Base-by-base conservation (phyloP, 1,284 basidiomycete genomes). In the Meripilus lineatus region DNA sequence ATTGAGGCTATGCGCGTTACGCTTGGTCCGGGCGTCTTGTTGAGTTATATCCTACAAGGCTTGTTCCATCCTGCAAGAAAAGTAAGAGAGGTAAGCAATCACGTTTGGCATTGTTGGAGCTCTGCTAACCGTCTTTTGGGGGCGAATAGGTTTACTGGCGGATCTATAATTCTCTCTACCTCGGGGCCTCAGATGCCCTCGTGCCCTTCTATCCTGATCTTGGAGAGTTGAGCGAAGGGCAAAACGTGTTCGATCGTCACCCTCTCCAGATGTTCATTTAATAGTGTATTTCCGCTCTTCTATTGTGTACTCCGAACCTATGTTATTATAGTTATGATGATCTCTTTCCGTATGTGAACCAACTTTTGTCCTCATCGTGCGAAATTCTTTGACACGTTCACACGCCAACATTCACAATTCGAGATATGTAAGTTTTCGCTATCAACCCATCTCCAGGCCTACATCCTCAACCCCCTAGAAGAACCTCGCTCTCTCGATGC, bases 1-100 rank as follows among this genome's bases (percentile, higher is more conserved):
- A 79, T 99, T 58, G 96, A 99, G 67, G 89, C 90, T 3, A 96
- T 99, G 91, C 80, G 94, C 18, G 86, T 99, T 33, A 93, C 93
- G 5, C 71, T 99, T 21, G 96, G 96, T 1, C 93, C 95, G 0
- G 96, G 96, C 26, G 80, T 97, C 4, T 71, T 99, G 25, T 71
- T 99, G 52, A 89, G 86, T 59, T 94, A 96, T 61, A 82, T 87
- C 24, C 69, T 94, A n/a, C 91, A 94, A 63, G 93, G 93, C 2
- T 66, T 97, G 45, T 95, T 92, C 79, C 93, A 96, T 59, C 95
- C 95, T 0, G 94, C 96, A 3, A 75, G 96, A 47, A 94, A 95
- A 63, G 96, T 99, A 14, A 79, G 95, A 45, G 96, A 99, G 72
- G 92, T 89, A 43, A 58, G 51, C 61, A 54, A 14, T 24, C 28